Base-by-base conservation (phyloP, 352 stramenopile species). In the Phytophthora citricola region DNA sequence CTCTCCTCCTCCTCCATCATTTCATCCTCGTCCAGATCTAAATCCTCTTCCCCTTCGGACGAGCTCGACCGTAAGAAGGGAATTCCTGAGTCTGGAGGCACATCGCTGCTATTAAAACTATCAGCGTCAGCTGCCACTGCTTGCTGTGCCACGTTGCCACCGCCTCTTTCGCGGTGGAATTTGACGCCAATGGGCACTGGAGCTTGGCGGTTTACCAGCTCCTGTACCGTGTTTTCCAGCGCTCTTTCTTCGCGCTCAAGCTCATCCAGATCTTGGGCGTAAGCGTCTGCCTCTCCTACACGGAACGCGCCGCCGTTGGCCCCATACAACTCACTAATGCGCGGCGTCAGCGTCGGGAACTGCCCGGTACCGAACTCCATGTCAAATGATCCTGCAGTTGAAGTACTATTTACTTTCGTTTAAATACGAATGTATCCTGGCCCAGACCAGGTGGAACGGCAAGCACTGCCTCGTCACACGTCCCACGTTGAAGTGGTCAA, bases 321-420 rank as follows among this genome's bases (percentile, higher is more conserved):
- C 22, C 81, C 83, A 20, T 89, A 90, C n/a, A 92, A 62, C 47
- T 92, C 81, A 58, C 68, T 71, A 39, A 87, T 68, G n/a, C 68
- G 66, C 27, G 76, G 67, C 43, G 63, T 70, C 40, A 86, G 69
- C 56, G 79, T 70, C 38, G 81, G 77, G 49, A 77, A 75, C 40
- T 47, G 54, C 46, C 45, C 41, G 17, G 40, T 34, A 15, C 38
- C 15, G 10, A 62, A 76, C 40, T 64, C 63, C 68, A 76, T 76
- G 20, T 2, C 10, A 31, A 11, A 5, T 5, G 11, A 34, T 27
- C 17, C 7, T 26, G 24, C 24, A 26, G 24, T 2, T 26, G 24
- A 26, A 26, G 7, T 20, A 22, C 3, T 10, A 8, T 11, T 22
- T 44, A n/a, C 12, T 14, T 4, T 46, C 40, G 8, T 27, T 46